These are phyloP conservation scores for Eucalyptus erythrocorys DNA, from an alignment of 345 rosid genomes.

Conservation along the genomic window DNA sequence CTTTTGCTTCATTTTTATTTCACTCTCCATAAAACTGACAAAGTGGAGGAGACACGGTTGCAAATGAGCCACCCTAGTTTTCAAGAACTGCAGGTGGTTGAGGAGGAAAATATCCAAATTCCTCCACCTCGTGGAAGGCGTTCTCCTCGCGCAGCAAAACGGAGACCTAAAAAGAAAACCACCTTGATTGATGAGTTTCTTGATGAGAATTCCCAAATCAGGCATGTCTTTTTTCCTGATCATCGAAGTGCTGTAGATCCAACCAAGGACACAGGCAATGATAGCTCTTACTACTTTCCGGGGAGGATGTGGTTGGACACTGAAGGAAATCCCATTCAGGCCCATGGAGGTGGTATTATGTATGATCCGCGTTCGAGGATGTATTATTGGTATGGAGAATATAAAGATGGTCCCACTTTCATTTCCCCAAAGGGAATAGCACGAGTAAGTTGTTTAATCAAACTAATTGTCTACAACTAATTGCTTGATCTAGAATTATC, in stretches of 20 bases:
- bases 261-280: constrained; percentile 34
- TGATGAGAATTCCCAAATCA: constrained; percentile 80
- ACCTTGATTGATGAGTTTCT: constrained; percentile 87
- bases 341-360: constrained; percentile 87
- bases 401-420: constrained; percentile 90
- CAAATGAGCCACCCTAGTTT: constrained; percentile 24
- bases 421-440: constrained; percentile 71
- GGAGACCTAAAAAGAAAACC: constrained; percentile 63
- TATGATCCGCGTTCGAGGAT: constrained; percentile 42
- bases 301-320: constrained; percentile 92
- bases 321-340: constrained; percentile 85
- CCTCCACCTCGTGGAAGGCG: constrained; percentile 81
- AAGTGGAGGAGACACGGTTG: constrained; percentile 22
- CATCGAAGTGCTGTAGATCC: constrained; percentile 55
- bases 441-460: constrained; percentile 42
- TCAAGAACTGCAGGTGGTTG: constrained; percentile 64
- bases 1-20: constrained; percentile 48
- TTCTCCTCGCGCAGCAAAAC: constrained; percentile 73
- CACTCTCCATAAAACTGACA: constrained; percentile 22
- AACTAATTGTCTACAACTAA: neutral
- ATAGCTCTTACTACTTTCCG: constrained; percentile 45
- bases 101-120: constrained; percentile 60
- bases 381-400: constrained; percentile 92
- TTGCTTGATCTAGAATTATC: neutral
- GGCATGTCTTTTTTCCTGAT: constrained; percentile 70